These are phyloP conservation scores for Globisporangium solare DNA, from an alignment of 352 stramenopile genomes.

Conservation along the genomic window DNA sequence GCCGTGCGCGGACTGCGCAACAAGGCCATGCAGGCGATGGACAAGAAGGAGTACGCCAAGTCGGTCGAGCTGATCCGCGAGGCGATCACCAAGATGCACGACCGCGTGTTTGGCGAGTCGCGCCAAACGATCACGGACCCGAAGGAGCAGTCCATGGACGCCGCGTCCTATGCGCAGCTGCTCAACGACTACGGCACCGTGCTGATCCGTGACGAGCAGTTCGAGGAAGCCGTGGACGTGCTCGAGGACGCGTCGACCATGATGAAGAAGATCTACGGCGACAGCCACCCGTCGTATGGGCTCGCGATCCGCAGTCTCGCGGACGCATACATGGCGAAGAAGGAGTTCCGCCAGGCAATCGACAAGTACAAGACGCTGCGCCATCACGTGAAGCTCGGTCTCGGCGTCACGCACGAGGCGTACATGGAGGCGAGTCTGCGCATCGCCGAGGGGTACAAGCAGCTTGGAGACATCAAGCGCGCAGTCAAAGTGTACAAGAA, in stretches of 20 bases:
- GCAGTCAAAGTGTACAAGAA: conserved; percentile 53
- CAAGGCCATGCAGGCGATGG: conserved; percentile 69
- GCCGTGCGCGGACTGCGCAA: conserved; percentile 69
- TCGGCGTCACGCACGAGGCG: conserved; percentile 65
- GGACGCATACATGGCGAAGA: conserved; percentile 75
- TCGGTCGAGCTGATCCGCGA: conserved; percentile 61
- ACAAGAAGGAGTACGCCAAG: conserved; percentile 41
- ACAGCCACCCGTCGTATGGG: conserved; percentile 75
- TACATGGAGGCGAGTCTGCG: conserved; percentile 67
- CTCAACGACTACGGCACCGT: conserved; percentile 79
- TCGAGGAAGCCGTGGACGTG: conserved; percentile 73
- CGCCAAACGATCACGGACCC: conserved; percentile 47
- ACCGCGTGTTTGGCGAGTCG: conserved; percentile 58
- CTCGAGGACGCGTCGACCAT: conserved; percentile 71
- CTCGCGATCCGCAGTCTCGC: conserved; percentile 71
- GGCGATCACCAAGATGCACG: conserved; percentile 61
- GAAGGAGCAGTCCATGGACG: conserved; percentile 60
- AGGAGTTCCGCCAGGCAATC: conserved; percentile 66
- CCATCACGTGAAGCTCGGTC: conserved; percentile 58
- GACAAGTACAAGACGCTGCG: conserved; percentile 65
- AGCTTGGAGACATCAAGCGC: conserved; percentile 48
- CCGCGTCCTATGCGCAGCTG: conserved; percentile 69
- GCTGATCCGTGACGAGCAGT: conserved; percentile 64
- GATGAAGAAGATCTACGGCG: conserved; percentile 69
- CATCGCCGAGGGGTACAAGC: conserved; percentile 72